phyloP scores from a whole-genome alignment of 2,329 filamentous ascomycete species.

The Plectosphaerella cucumerina region DNA sequence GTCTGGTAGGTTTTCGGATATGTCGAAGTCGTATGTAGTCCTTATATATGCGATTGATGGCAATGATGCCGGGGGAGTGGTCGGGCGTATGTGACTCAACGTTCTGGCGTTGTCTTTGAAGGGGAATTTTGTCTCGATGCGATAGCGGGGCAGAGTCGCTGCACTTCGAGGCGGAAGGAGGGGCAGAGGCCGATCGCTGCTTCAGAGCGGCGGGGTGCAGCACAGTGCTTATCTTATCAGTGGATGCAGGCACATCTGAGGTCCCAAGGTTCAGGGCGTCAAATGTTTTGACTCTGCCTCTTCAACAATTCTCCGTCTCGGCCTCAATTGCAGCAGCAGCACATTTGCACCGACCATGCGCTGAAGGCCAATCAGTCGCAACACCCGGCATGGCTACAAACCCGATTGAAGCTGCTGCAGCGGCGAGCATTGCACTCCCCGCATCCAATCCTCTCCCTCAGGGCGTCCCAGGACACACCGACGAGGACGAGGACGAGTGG shows the following conservation, averaged over 20 bases:
- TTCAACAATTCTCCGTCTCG: background rate
- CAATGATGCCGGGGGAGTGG: background rate
- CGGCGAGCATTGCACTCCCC: slow-evolving; percentile 3
- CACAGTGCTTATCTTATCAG: slow-evolving; percentile 6
- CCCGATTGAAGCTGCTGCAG: slow-evolving; percentile 3
- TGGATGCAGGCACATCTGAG: background rate
- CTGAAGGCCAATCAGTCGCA: background rate
- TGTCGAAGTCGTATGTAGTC: background rate
- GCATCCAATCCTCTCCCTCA: slow-evolving; percentile 3
- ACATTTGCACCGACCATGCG: no score
- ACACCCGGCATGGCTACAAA: slow-evolving; percentile 5
- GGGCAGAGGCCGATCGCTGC: background rate
- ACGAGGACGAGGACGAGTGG: slow-evolving; percentile 55
- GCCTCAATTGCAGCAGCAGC: no score
- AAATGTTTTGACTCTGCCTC: background rate
- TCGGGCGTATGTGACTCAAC: background rate
- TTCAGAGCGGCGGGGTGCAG: background rate
- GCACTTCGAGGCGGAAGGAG: background rate
- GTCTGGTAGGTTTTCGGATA: background rate
- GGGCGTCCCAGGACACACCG: background rate
- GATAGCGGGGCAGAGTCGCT: slow-evolving; percentile 16
- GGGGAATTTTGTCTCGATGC: slow-evolving; percentile 1
- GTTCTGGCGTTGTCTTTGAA: background rate
- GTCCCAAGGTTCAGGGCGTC: background rate
- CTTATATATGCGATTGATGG: background rate